These are phyloP conservation scores for Leccinum variicolor DNA, from an alignment of 768 basidiomycete species.

Conservation along the genomic window DNA sequence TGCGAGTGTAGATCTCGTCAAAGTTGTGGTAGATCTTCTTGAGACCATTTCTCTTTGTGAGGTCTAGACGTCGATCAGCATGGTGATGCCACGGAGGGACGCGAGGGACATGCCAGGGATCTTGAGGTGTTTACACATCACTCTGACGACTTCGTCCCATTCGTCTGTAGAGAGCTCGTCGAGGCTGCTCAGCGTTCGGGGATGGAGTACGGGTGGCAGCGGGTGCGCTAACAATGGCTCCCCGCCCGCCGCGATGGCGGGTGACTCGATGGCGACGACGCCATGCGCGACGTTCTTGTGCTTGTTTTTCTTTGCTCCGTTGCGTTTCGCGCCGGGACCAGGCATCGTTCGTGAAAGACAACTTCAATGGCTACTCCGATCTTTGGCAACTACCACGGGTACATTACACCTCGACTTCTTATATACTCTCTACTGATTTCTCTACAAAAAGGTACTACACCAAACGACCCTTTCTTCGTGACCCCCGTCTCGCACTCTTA, in stretches of 20 bases:
- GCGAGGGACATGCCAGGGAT: slow-evolving; percentile 45
- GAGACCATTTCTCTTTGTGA: slow-evolving; percentile 53
- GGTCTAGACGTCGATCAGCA: slow-evolving; percentile 42
- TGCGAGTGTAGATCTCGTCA: slow-evolving; percentile 44
- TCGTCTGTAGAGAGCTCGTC: slow-evolving; percentile 34
- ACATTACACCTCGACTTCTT: not conserved
- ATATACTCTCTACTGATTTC: too few species aligned
- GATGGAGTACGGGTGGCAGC: slow-evolving; percentile 17
- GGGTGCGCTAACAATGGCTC: not conserved
- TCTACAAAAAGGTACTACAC: slow-evolving; percentile 58
- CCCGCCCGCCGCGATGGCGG: not conserved
- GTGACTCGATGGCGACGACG: not conserved
- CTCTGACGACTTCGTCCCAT: slow-evolving; percentile 46
- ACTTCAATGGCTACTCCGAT: slow-evolving; percentile 13
- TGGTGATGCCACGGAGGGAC: not conserved
- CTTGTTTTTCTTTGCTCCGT: slow-evolving; percentile 18
- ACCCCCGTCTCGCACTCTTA: slow-evolving; percentile 65
- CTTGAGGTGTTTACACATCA: slow-evolving; percentile 48
- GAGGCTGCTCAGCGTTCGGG: slow-evolving; percentile 9
- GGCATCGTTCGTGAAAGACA: slow-evolving; percentile 19
- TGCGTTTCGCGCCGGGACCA: slow-evolving; percentile 24
- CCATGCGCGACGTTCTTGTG: slow-evolving; percentile 1
- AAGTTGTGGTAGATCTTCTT: slow-evolving; percentile 63
- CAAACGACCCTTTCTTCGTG: slow-evolving; percentile 59
- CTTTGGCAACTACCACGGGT: slow-evolving; percentile 75